Base-by-base conservation (phyloP, 345 rosid genomes). In the Excoecaria cochinchinensis region DNA sequence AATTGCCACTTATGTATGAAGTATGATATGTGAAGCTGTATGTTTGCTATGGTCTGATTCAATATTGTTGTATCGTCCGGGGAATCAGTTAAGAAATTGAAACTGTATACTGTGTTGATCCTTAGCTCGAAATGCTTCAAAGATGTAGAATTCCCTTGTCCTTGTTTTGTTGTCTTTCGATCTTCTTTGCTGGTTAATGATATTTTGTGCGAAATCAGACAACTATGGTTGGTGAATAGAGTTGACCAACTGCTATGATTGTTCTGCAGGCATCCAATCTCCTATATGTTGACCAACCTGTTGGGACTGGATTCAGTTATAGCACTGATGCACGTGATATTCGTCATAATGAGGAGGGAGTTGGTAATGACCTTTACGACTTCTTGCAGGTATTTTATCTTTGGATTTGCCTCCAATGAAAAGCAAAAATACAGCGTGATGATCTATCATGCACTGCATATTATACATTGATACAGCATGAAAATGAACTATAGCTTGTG, bases 251-350 rank as follows among this genome's bases (percentile, higher is more conserved):
- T 52, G 38, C 56, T 16, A 6, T 75, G 69, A 56, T 53, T 60
- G 39, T 78, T 62, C 78, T 82, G 78, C 85, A 95, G 99, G 97
- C 74, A 52, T 92, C 99, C 72, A 96, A 93, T 81, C 94, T 96
- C 82, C 82, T 96, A 38, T 96, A 90, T 71, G 94, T 96, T 74
- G 99, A 96, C 77, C 99, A 96, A 83, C 99, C 99, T 57, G 84
- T 84, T 81, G 99, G 99, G 31, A 96, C 99, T 79, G 99, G 99
- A 55, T 96, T 92, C 84, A 96, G 99, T 85, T 96, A 88, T 79
- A 93, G 87, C 8, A 86, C 97, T 48, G 99, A 96, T 74, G 82
- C 77, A 68, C 92, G 94, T 67, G 99, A 96, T 72, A 79, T 93
- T 62, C 97, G 92, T 69, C 99, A 93, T 62, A 85, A 85, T 68